phyloP scores from a whole-genome alignment of 352 stramenopile genomes.

The Phytopythium boreale region DNA sequence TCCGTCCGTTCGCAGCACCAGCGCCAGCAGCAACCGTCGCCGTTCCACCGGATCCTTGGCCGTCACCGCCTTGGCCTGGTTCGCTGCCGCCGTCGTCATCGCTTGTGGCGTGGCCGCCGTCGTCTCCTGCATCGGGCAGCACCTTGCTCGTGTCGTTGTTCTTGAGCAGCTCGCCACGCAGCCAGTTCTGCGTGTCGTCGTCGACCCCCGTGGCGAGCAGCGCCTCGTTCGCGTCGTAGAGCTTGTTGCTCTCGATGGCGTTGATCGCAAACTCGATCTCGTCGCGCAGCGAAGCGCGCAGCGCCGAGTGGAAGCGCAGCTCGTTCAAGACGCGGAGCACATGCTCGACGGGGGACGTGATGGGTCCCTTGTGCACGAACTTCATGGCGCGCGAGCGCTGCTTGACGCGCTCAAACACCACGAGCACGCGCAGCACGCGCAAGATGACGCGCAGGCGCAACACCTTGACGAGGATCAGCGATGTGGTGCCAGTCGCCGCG shows the following conservation, averaged over 20 bases:
- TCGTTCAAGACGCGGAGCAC: conserved; percentile 75
- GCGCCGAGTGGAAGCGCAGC: conserved; percentile 69
- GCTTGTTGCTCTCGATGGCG: conserved; percentile 81
- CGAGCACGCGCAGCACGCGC: conserved; percentile 75
- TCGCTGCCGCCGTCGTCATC: background rate
- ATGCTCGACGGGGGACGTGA: conserved; percentile 78
- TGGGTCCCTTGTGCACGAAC: conserved; percentile 61
- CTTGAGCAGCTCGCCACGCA: conserved; percentile 73
- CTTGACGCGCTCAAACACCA: conserved; percentile 87
- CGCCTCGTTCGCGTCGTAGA: conserved; percentile 82
- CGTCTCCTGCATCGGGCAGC: conserved; percentile 39
- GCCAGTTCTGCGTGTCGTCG: conserved; percentile 82
- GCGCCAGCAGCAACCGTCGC: background rate
- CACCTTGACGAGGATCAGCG: conserved; percentile 64
- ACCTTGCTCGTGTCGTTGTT: conserved; percentile 68
- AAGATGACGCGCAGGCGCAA: conserved; percentile 72
- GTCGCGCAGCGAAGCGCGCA: conserved; percentile 42
- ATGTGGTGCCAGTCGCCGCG: conserved; percentile 52
- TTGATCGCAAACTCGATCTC: conserved; percentile 84
- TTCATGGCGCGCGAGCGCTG: conserved; percentile 75
- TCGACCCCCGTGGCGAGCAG: conserved; percentile 70
- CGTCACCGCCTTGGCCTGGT: conserved; percentile 1
- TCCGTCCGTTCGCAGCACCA: conserved; percentile 10
- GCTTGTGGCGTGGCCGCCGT: conserved; percentile 9
- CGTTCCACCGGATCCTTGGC: background rate